phyloP scores from a whole-genome alignment of 371 early-diverging fungal species.

The Choanephora cucurbitarum region DNA sequence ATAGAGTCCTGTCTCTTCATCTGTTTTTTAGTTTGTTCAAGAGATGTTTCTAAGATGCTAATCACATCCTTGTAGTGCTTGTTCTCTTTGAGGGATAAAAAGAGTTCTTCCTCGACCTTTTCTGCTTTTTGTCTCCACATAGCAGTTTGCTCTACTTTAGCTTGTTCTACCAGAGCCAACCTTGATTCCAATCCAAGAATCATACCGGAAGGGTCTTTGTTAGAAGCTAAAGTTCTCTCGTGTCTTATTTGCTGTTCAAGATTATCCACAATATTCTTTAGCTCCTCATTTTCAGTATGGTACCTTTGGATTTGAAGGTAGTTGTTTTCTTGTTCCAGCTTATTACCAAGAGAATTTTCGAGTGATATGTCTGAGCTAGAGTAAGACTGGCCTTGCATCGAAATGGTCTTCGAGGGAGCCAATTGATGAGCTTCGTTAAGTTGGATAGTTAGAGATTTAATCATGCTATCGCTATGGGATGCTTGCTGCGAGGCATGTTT shows the following conservation, averaged over 20 bases:
- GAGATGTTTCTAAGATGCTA: slow-evolving; percentile 6
- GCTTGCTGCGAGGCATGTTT: slow-evolving; percentile 23
- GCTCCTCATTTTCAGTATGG: slow-evolving; percentile 9
- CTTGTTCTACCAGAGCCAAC: slow-evolving; percentile 15
- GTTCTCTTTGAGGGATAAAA: slow-evolving; percentile 11
- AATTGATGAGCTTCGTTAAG: slow-evolving; percentile 13
- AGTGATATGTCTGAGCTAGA: too few relatives aligned
- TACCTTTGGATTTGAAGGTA: slow-evolving; percentile 5
- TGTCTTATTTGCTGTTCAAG: slow-evolving; percentile 18
- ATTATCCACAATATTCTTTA: slow-evolving; percentile 22
- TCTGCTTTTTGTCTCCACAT: slow-evolving; percentile 17
- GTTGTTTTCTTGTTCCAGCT: slow-evolving; percentile 6
- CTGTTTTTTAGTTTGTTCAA: slow-evolving; percentile 9
- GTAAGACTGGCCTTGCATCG: too few relatives aligned
- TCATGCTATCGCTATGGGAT: slow-evolving; percentile 22
- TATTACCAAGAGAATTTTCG: slow-evolving; percentile 3
- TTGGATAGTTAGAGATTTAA: slow-evolving; percentile 17
- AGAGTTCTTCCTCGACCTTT: slow-evolving; percentile 6
- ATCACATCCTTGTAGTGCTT: slow-evolving; percentile 7
- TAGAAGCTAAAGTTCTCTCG: slow-evolving; percentile 24
- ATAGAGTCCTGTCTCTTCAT: neutral
- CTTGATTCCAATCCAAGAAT: slow-evolving; percentile 29
- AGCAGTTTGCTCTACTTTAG: slow-evolving; percentile 19
- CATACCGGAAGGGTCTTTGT: slow-evolving; percentile 30
- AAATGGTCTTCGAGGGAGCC: neutral